Evolutionary conservation across 2,329 filamentous ascomycete genomes (phyloP).

Genomic region (Monosporascus sp.): DNA sequence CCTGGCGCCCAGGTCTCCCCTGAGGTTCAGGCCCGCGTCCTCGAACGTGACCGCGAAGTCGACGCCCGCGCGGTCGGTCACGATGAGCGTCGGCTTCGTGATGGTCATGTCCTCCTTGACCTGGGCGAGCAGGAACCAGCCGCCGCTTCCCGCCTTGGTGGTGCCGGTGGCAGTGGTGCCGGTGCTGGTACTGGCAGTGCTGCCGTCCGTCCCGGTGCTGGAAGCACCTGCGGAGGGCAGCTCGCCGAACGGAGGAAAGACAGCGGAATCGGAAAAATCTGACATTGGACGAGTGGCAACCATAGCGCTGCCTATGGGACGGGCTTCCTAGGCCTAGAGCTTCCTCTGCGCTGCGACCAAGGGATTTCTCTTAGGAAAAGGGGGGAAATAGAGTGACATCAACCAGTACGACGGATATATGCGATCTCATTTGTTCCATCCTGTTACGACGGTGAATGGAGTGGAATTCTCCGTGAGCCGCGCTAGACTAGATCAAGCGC

Average conservation of each 20-base stretch:
- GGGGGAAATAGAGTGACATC: neutral
- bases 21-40: slow-evolving; percentile 29
- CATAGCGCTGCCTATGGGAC: neutral
- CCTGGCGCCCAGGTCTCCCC: slow-evolving; percentile 25
- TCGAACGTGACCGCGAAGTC: slow-evolving; percentile 44
- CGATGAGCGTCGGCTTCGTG: slow-evolving; percentile 43
- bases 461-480: no score
- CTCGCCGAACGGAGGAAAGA: slow-evolving; percentile 30
- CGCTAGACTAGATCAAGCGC: no score
- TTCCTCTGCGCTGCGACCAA: no score
- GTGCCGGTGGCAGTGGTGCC: slow-evolving; percentile 1
- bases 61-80: slow-evolving; percentile 31
- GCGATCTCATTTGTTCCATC: neutral
- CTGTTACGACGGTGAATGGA: no score
- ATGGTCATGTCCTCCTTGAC: slow-evolving; percentile 35
- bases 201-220: neutral
- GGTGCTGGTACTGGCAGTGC: slow-evolving; percentile 2
- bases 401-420: neutral
- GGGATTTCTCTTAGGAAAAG: no score
- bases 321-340: no score
- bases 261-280: slow-evolving; percentile 26
- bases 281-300: slow-evolving; percentile 12
- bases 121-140: slow-evolving; percentile 28
- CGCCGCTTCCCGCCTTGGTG: slow-evolving; percentile 1
- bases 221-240: slow-evolving; percentile 17